Evolutionary conservation across 345 rosid species (phyloP), one percentile per base, ranked within the genome.

Genomic region (Excoecaria agallocha): DNA sequence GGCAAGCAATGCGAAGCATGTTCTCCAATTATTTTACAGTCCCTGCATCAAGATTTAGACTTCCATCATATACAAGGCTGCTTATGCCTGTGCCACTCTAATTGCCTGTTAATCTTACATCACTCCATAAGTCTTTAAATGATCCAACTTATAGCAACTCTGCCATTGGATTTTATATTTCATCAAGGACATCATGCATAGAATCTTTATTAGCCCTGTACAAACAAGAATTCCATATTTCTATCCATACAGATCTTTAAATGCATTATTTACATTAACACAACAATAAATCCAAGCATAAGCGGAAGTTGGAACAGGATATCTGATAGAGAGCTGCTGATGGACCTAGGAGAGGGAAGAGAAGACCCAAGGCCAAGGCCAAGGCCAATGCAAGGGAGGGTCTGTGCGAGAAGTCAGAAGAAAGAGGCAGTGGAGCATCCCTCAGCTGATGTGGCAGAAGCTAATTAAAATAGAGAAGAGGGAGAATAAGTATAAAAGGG

Each of bases 21-120:
- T 19, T 9, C 20, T 55, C 9, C 24, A 55, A 55, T 55, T 19
- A 55, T 11, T 24, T 55, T 16, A 55, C 59, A 55, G 58, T 24
- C 25, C 59, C 19, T 16, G 59, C 9, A 55, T 55, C 24, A n/a
- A 55, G 59, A 11, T n/a, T 55, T 19, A 19, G 25, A 22, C 25
- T 55, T 55, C 20, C 59, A 20, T 55, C 6, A 22, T 55, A 13
- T 55, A 19, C 22, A 22, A n/a, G 59, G 20, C 20, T 8, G 59
- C 25, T 20, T 55, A 3, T 2, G n/a, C 5, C 59, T n/a, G 41
- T 37, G 39, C 41, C 41, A 60, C 65, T 55, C 59, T 13, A 60
- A 13, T 39, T 16, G 25, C 68, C 19, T 38, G 46, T 38, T 64
- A 64, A 64, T 41, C 46, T 64, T 64, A 63, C 68, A 64, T 49